phyloP scores from a whole-genome alignment of 768 basidiomycete genomes.

The Rhizopogon vesiculosus region DNA sequence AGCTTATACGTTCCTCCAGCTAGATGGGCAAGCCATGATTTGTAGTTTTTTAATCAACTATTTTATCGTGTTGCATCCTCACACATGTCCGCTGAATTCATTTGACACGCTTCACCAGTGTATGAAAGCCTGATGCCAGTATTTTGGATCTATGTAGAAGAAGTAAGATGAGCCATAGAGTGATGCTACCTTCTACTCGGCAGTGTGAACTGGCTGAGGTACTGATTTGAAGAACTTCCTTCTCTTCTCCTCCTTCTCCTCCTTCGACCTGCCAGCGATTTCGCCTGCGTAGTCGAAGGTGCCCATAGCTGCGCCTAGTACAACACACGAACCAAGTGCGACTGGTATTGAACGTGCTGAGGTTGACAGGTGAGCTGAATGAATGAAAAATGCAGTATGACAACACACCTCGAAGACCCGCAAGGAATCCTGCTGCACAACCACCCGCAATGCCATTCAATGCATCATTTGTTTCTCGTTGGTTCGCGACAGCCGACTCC shows the following conservation, averaged over 20 bases:
- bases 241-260: constrained; percentile 62
- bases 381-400: neutral
- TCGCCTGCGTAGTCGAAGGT: constrained; percentile 77
- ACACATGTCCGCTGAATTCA: neutral
- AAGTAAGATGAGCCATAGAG: constrained; percentile 6
- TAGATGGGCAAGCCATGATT: neutral
- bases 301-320: constrained; percentile 77
- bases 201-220: constrained; percentile 30
- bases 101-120: neutral
- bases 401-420: constrained; percentile 72
- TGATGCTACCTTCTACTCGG: constrained; percentile 14
- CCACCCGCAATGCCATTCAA: constrained; percentile 82
- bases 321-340: constrained; percentile 73
- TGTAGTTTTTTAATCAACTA: neutral
- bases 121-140: neutral
- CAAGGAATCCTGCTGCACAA: constrained; percentile 91
- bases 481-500: constrained; percentile 77
- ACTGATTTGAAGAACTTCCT: constrained; percentile 80
- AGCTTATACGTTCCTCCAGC: constrained; percentile 9
- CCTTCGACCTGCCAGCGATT: constrained; percentile 42
- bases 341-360: constrained; percentile 81
- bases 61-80: neutral
- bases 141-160: constrained; percentile 1
- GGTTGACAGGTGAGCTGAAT: constrained; percentile 9
- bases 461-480: constrained; percentile 72